phyloP scores from a whole-genome alignment of 2,329 filamentous ascomycete genomes.

The Stemphylium vesicarium region DNA sequence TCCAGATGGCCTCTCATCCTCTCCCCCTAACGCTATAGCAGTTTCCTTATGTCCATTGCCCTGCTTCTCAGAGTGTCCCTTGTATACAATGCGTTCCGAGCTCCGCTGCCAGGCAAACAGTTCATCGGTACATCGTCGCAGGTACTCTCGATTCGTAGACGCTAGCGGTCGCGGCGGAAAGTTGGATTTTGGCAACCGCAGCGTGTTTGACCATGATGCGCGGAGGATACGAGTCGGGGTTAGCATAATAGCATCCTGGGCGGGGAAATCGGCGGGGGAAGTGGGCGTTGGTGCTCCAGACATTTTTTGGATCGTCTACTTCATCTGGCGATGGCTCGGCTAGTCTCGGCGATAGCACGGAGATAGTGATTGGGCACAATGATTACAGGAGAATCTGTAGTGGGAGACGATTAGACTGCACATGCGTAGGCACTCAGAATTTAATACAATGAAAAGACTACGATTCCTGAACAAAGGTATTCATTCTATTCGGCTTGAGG shows the following conservation, averaged over 20 bases:
- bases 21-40: neutral
- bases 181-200: constrained; percentile 56
- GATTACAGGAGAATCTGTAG: no score
- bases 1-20: constrained; percentile 42
- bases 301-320: constrained; percentile 20
- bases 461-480: no score
- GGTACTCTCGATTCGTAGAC: constrained; percentile 56
- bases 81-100: constrained; percentile 52
- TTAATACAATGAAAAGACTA: no score
- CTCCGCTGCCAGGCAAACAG: constrained; percentile 85
- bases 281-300: constrained; percentile 4
- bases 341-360: constrained; percentile 17
- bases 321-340: constrained; percentile 22
- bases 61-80: constrained; percentile 18
- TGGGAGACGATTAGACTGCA: no score
- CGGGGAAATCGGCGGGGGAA: constrained; percentile 14
- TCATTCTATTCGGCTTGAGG: no score
- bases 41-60: neutral
- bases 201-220: constrained; percentile 53
- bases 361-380: neutral
- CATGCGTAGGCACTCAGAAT: no score
- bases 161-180: constrained; percentile 55
- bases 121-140: constrained; percentile 81
- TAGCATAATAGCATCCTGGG: constrained; percentile 49
- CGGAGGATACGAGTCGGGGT: constrained; percentile 45